Evolutionary conservation across 2,329 filamentous ascomycete genomes (phyloP).

Genomic region (Monosporascus sp.): DNA sequence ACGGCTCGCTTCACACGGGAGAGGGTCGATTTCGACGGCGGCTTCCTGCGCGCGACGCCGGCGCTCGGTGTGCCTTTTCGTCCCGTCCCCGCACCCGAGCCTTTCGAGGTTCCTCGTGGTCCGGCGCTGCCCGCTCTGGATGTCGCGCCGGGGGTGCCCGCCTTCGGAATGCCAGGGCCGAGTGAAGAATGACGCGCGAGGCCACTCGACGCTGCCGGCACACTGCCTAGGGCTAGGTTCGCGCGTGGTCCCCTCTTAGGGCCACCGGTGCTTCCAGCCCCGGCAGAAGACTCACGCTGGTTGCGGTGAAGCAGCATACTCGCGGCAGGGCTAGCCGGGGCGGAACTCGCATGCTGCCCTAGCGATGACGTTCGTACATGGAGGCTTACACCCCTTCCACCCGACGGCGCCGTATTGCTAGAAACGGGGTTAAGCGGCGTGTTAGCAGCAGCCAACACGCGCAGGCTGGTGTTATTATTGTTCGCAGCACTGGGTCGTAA

Average conservation of each 20-base stretch:
- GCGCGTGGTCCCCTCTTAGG: conserved; percentile 49
- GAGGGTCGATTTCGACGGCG: conserved; percentile 49
- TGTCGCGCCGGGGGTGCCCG: conserved; percentile 28
- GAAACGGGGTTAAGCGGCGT: conserved; percentile 31
- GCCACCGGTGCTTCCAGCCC: conserved; percentile 37
- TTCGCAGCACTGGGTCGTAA: conserved; percentile 54
- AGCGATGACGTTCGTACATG: conserved; percentile 48
- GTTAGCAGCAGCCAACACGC: conserved; percentile 25
- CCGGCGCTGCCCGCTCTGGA: conserved; percentile 54
- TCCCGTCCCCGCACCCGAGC: conserved; percentile 29
- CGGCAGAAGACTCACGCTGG: conserved; percentile 52
- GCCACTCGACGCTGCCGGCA: conserved; percentile 49
- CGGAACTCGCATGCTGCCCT: conserved; percentile 46
- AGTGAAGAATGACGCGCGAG: conserved; percentile 58
- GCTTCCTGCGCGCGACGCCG: conserved; percentile 29
- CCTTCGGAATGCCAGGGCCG: conserved; percentile 58
- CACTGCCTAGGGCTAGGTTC: conserved; percentile 40
- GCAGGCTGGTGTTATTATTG: conserved; percentile 40
- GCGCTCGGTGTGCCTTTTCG: conserved; percentile 38
- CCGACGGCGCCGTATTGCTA: conserved; percentile 36
- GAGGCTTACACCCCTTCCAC: conserved; percentile 36
- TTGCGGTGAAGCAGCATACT: conserved; percentile 54
- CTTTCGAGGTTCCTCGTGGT: conserved; percentile 47
- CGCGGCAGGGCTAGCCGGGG: conserved; percentile 55
- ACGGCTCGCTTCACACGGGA: conserved; percentile 55